A percentile compares a stretch with the other conserved stretches of the same genome.
Conservation (phyloP, 805 yeast species). For the Candida corydali region DNA sequence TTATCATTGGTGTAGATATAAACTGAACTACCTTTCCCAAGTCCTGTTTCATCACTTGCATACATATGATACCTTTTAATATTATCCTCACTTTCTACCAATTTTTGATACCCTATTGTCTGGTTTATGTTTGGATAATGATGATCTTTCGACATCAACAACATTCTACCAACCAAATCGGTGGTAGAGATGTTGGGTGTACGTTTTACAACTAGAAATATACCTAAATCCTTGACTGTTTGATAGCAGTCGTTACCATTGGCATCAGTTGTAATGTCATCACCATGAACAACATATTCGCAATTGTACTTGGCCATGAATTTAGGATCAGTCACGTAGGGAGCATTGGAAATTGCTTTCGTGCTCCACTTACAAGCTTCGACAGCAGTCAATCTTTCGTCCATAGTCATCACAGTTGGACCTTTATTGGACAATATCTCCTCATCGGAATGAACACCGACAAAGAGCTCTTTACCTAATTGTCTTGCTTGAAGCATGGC, state of each 20-base stretch:
- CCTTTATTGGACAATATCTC: constrained; percentile 84
- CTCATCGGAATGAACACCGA: constrained; percentile 91
- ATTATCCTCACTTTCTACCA: constrained; percentile 31
- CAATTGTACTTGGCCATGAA: constrained; percentile 75
- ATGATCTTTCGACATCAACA: constrained; percentile 56
- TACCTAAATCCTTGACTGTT: constrained; percentile 74
- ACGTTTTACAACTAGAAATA: constrained; percentile 86
- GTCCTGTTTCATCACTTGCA: constrained; percentile 63
- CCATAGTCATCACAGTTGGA: constrained; percentile 84
- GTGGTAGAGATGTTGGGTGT: constrained; percentile 95
- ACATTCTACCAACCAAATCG: constrained; percentile 86
- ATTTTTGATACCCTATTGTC: constrained; percentile 22
- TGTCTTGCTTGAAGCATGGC: constrained; percentile 92
- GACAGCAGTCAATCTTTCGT: constrained; percentile 80
- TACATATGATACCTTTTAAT: constrained; percentile 46
- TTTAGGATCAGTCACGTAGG: constrained; percentile 85
- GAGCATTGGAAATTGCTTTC: constrained; percentile 68
- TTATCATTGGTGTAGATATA: constrained; percentile 26
- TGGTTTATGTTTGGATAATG: constrained; percentile 32
- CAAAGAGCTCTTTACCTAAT: constrained; percentile 68
- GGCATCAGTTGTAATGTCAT: constrained; percentile 95
- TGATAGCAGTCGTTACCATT: constrained; percentile 92
- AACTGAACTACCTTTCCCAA: constrained; percentile 55
- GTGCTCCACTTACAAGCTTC: constrained; percentile 90
- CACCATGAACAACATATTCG: constrained; percentile 95